These are phyloP conservation scores for Ploettnerulaceae sp. DNA, from an alignment of 2,329 filamentous ascomycete species.

Conservation along the genomic window DNA sequence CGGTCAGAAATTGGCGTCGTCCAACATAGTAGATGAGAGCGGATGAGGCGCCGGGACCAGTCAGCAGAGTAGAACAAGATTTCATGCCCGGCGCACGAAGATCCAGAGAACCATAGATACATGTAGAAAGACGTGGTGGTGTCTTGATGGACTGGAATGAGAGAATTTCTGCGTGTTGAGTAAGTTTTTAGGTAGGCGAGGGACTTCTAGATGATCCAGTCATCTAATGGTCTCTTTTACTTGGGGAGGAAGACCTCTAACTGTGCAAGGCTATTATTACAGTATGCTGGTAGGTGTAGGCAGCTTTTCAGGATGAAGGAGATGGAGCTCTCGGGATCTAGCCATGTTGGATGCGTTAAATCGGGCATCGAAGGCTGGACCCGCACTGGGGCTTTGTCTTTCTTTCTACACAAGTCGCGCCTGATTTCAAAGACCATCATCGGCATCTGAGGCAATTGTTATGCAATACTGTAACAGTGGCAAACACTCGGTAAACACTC, in stretches of 20 bases:
- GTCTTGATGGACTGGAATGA: constrained; percentile 2
- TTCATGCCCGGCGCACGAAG: constrained; percentile 16
- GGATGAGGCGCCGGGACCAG: constrained; percentile 7
- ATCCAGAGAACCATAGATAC: constrained; percentile 14
- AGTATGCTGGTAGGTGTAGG: background rate
- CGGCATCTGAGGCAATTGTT: constrained; percentile 4
- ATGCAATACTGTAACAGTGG: constrained; percentile 7
- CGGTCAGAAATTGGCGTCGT: constrained; percentile 5
- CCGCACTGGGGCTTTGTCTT: background rate
- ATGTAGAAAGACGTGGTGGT: constrained; percentile 13
- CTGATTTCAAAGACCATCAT: background rate
- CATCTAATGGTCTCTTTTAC: background rate
- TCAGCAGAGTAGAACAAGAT: constrained; percentile 16
- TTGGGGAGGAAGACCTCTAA: background rate
- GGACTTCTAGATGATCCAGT: constrained; percentile 6
- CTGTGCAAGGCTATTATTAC: background rate
- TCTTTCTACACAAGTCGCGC: constrained; percentile 1
- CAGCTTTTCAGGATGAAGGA: background rate
- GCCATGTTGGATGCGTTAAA: background rate
- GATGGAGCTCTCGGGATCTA: constrained; percentile 1
- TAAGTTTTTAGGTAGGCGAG: constrained; percentile 20
- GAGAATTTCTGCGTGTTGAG: constrained; percentile 11
- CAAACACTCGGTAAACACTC: too few relatives aligned
- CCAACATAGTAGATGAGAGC: constrained; percentile 6
- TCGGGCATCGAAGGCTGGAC: background rate